Evolutionary conservation across 495 filamentous ascomycete species (phyloP).

Genomic region (Hamigera avellanea): DNA sequence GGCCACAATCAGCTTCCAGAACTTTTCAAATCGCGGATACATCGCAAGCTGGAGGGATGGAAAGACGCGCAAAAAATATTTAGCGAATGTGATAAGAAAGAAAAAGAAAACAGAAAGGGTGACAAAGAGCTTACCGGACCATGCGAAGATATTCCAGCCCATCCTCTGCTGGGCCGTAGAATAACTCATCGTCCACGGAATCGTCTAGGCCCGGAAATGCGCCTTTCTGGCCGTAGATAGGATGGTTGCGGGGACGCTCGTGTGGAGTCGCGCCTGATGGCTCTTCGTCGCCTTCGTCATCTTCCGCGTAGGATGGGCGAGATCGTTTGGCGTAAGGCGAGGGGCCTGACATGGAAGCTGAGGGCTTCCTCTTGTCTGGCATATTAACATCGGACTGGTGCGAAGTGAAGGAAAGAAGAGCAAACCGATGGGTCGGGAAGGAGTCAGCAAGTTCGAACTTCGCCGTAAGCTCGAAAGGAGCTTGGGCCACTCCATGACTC

Average conservation of each 20-base stretch:
- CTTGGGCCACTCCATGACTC: slow-evolving; percentile 1
- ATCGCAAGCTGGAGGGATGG: slow-evolving; percentile 4
- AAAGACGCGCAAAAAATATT: slow-evolving; percentile 21
- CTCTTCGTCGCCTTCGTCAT: slow-evolving; percentile 10
- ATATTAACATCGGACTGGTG: slow-evolving; percentile 10
- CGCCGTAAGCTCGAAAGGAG: background rate
- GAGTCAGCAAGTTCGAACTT: no score
- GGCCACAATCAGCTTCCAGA: background rate
- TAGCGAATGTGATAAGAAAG: slow-evolving; percentile 11
- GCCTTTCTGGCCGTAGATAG: slow-evolving; percentile 61
- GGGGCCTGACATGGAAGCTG: slow-evolving; percentile 8
- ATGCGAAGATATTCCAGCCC: slow-evolving; percentile 67
- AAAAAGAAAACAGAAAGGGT: slow-evolving; percentile 1
- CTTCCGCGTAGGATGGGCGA: slow-evolving; percentile 18
- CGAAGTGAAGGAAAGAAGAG: background rate
- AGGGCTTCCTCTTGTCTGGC: slow-evolving; percentile 25
- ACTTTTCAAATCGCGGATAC: background rate
- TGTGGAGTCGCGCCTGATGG: slow-evolving; percentile 8
- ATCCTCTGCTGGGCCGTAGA: slow-evolving; percentile 42
- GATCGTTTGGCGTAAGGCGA: slow-evolving; percentile 17
- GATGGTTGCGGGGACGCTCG: slow-evolving; percentile 43
- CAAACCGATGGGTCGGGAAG: background rate
- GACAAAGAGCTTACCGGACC: slow-evolving; percentile 55
- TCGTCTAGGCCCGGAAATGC: slow-evolving; percentile 68
- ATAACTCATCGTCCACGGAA: slow-evolving; percentile 32